Evolutionary conservation across 2,329 filamentous ascomycete species (phyloP).

Genomic region (Karstenula rhodostoma): DNA sequence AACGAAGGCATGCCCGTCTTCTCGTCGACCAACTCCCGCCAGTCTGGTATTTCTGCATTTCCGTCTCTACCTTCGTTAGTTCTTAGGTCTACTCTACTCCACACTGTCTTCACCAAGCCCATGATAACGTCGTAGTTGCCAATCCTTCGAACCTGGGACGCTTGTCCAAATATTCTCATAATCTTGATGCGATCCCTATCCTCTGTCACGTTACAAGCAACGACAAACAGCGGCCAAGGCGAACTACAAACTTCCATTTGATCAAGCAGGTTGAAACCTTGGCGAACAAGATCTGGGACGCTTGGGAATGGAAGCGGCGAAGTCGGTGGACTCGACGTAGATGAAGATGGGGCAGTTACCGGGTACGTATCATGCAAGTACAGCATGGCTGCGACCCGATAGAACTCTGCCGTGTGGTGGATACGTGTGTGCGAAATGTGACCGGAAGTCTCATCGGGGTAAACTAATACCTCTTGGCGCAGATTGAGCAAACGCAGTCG

Average conservation of each 20-base stretch:
- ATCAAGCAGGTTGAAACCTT: conserved; percentile 48
- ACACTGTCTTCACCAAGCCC: conserved; percentile 55
- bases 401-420: conserved; percentile 60
- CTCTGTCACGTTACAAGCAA: conserved; percentile 55
- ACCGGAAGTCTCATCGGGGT: conserved; percentile 34
- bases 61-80: conserved; percentile 40
- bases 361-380: conserved; percentile 53
- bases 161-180: conserved; percentile 52
- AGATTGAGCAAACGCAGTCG: conserved; percentile 29
- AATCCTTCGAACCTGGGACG: conserved; percentile 55
- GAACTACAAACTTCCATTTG: conserved; percentile 56
- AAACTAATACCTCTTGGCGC: conserved; percentile 35
- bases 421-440: conserved; percentile 42
- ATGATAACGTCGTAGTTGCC: conserved; percentile 57
- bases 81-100: conserved; percentile 57
- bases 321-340: not conserved
- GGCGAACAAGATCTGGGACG: conserved; percentile 8
- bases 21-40: conserved; percentile 51
- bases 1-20: conserved; percentile 30
- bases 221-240: conserved; percentile 60
- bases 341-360: conserved; percentile 20
- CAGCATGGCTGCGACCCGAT: conserved; percentile 58
- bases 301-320: not conserved
- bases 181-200: conserved; percentile 55
- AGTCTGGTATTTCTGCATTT: conserved; percentile 40